These are phyloP conservation scores for Xylaria palmicola DNA, from an alignment of 495 filamentous ascomycete genomes.

Conservation along the genomic window DNA sequence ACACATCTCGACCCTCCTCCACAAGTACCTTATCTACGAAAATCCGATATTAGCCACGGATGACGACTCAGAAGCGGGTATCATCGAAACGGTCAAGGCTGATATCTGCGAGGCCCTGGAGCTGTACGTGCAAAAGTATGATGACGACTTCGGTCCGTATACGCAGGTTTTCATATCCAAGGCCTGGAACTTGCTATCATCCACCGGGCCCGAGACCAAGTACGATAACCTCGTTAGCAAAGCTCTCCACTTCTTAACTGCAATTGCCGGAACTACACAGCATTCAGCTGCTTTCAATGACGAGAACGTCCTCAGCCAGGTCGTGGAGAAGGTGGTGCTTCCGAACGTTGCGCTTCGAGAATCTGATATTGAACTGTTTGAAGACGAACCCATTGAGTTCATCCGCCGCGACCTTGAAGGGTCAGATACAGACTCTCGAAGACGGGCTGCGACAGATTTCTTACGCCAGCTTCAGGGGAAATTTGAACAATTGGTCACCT, in stretches of 20 bases:
- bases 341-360: slow-evolving; percentile 89
- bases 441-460: slow-evolving; percentile 92
- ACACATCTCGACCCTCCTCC: slow-evolving; percentile 71
- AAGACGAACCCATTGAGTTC: slow-evolving; percentile 98
- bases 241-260: slow-evolving; percentile 89
- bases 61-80: slow-evolving; percentile 83
- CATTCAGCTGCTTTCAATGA: slow-evolving; percentile 87
- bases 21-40: slow-evolving; percentile 91
- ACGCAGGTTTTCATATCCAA: slow-evolving; percentile 79
- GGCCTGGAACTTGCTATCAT: slow-evolving; percentile 88
- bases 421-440: slow-evolving; percentile 88
- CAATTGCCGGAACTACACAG: slow-evolving; percentile 69
- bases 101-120: slow-evolving; percentile 87
- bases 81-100: slow-evolving; percentile 80
- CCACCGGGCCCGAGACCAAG: slow-evolving; percentile 80
- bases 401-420: slow-evolving; percentile 95
- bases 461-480: slow-evolving; percentile 80
- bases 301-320: slow-evolving; percentile 67
- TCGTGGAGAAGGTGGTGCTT: slow-evolving; percentile 91
- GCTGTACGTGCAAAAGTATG: slow-evolving; percentile 87
- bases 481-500: slow-evolving; percentile 80
- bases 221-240: slow-evolving; percentile 95
- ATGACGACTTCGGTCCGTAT: slow-evolving; percentile 81
- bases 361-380: slow-evolving; percentile 91
- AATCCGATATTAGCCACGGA: slow-evolving; percentile 76